Conservation (phyloP, 2,329 filamentous ascomycete species). For the Lasiodiplodia citricola region DNA sequence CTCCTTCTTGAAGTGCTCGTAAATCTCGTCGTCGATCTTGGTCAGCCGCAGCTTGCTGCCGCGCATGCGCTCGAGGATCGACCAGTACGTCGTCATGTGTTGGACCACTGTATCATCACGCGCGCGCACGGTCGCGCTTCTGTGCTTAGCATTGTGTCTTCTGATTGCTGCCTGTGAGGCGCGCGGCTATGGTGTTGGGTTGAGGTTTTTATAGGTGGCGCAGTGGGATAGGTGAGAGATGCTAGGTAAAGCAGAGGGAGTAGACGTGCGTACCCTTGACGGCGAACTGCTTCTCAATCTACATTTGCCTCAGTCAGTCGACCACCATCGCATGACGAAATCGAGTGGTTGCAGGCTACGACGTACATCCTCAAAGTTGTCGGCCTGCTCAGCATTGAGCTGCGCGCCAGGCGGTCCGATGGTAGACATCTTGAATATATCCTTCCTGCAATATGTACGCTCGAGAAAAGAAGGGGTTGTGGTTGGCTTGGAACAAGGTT, state of each 20-base stretch:
- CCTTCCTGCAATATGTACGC: slow-evolving; percentile 3
- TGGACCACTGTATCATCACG: slow-evolving; percentile 69
- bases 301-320: slow-evolving; percentile 33
- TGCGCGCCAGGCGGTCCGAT: slow-evolving; percentile 26
- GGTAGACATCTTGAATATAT: slow-evolving; percentile 13
- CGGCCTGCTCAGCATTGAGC: slow-evolving; percentile 65
- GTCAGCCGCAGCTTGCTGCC: slow-evolving; percentile 91
- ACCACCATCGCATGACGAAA: background rate
- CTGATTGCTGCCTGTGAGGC: background rate
- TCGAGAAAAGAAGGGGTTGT: background rate
- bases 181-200: background rate
- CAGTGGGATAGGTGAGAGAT: background rate
- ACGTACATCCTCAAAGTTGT: slow-evolving; percentile 73
- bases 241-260: background rate
- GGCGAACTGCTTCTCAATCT: slow-evolving; percentile 99
- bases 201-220: slow-evolving; percentile 1
- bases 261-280: slow-evolving; percentile 73
- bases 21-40: slow-evolving; percentile 93
- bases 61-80: slow-evolving; percentile 86
- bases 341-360: slow-evolving; percentile 1
- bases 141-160: background rate
- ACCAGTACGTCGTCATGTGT: slow-evolving; percentile 97
- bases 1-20: slow-evolving; percentile 81
- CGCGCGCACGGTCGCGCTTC: background rate
- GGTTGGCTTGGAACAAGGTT: background rate